phyloP scores from a whole-genome alignment of 2,329 filamentous ascomycete genomes.

The Beauveria sp. region DNA sequence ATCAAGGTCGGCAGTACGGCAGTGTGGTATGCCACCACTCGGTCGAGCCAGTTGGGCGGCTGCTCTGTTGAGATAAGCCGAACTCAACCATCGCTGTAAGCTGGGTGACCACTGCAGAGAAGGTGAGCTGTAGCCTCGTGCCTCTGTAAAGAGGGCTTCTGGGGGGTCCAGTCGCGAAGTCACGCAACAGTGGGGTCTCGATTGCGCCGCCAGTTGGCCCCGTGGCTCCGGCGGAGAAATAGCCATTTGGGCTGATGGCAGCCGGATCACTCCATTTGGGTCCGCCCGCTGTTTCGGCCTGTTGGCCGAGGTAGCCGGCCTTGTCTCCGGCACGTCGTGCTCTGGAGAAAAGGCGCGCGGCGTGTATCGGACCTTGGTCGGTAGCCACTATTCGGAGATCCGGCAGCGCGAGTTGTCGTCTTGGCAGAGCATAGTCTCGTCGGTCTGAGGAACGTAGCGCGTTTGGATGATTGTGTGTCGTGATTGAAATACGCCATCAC shows the following conservation, averaged over 20 bases:
- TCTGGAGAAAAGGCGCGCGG: background rate
- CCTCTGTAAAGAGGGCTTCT: no score
- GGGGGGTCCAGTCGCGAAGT: no score
- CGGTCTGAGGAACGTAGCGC: no score
- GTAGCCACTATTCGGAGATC: no score
- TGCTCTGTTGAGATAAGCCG: no score
- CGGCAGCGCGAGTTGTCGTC: no score
- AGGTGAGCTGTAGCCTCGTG: no score
- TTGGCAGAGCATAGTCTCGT: no score
- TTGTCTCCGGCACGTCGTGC: background rate
- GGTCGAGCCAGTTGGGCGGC: background rate
- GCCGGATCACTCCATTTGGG: background rate
- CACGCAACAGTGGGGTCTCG: no score
- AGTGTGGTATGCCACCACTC: constrained; percentile 1
- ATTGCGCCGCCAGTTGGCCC: background rate
- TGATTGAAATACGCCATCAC: no score
- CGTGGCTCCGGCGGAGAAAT: no score
- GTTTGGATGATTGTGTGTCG: no score
- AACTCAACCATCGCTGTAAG: background rate
- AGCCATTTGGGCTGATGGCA: background rate
- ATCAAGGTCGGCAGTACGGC: background rate
- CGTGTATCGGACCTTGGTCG: background rate
- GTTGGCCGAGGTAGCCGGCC: background rate
- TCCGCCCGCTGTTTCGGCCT: background rate
- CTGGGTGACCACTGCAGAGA: background rate